These are phyloP conservation scores for Argentina anserina DNA, from an alignment of 306 rosid species.

Conservation along the genomic window DNA sequence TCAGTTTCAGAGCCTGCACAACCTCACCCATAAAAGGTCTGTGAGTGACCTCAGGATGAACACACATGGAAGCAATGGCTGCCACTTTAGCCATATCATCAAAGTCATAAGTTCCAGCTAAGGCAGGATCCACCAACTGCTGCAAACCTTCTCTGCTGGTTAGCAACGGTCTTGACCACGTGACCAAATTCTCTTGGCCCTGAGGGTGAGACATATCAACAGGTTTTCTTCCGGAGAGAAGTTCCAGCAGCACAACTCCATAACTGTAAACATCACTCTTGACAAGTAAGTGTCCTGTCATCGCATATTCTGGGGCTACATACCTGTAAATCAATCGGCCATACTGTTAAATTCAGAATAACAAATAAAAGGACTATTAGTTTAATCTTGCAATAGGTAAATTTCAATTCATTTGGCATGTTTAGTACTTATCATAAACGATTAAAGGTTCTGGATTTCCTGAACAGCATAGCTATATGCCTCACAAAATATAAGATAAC, in stretches of 20 bases:
- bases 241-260: conserved; percentile 96
- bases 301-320: conserved; percentile 97
- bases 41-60: conserved; percentile 67
- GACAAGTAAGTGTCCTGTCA: conserved; percentile 96
- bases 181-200: conserved; percentile 85
- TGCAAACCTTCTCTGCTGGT: conserved; percentile 76
- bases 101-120: conserved; percentile 74
- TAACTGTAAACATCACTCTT: conserved; percentile 96
- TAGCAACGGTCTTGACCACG: conserved; percentile 83
- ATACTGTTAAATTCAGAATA: not conserved
- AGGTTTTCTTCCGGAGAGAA: conserved; percentile 87
- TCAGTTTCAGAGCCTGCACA: conserved; percentile 91
- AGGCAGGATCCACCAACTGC: conserved; percentile 73
- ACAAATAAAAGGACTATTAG: not conserved
- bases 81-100: conserved; percentile 94
- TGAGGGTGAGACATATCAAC: conserved; percentile 87
- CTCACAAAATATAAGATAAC: not conserved
- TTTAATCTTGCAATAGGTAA: not conserved
- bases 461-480: not conserved
- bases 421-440: not conserved
- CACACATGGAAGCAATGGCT: conserved; percentile 95
- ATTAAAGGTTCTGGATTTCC: not conserved
- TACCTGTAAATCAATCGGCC: conserved; percentile 49
- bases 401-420: not conserved
- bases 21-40: conserved; percentile 99